A percentile compares a stretch with the other conserved stretches of the same genome.
These are phyloP conservation scores for Coemansia javaensis DNA, from an alignment of 192 early-diverging fungal genomes.

Conservation along the genomic window DNA sequence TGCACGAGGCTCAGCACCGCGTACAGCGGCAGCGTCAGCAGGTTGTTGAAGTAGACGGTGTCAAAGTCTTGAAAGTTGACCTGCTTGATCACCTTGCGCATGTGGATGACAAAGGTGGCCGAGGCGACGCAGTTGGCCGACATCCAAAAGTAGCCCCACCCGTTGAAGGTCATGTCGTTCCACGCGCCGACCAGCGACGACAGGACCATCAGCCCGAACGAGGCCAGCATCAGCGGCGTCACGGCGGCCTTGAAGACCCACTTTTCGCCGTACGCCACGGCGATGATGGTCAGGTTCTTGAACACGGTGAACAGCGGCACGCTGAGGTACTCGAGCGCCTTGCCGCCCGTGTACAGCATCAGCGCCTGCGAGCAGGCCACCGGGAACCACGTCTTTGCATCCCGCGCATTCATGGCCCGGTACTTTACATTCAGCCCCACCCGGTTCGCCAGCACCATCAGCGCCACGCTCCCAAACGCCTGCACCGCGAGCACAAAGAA, in stretches of 20 bases:
- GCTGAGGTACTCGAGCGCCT: slow-evolving; percentile 85
- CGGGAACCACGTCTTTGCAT: slow-evolving; percentile 73
- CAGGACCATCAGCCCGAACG: slow-evolving; percentile 81
- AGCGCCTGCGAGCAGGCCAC: slow-evolving; percentile 78
- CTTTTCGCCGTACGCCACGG: slow-evolving; percentile 91
- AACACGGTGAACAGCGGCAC: slow-evolving; percentile 97
- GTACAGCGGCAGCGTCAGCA: slow-evolving; percentile 79
- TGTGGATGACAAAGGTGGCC: slow-evolving; percentile 80
- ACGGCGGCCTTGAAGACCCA: slow-evolving; percentile 77
- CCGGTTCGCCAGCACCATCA: slow-evolving; percentile 56
- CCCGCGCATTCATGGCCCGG: slow-evolving; percentile 59
- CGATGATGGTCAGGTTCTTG: slow-evolving; percentile 97
- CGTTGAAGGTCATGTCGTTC: slow-evolving; percentile 61
- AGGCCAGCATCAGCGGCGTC: slow-evolving; percentile 72
- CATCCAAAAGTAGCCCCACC: slow-evolving; percentile 85
- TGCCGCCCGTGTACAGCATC: slow-evolving; percentile 98
- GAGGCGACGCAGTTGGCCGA: slow-evolving; percentile 84
- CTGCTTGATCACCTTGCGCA: slow-evolving; percentile 85
- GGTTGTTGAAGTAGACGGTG: slow-evolving; percentile 96
- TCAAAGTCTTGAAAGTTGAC: slow-evolving; percentile 97
- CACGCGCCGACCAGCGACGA: slow-evolving; percentile 85
- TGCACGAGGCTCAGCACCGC: slow-evolving; percentile 61
- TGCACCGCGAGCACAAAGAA: slow-evolving; percentile 77
- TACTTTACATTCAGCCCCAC: slow-evolving; percentile 57
- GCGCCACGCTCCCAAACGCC: slow-evolving; percentile 57